Base-by-base conservation (phyloP, 129 eudicot species). In the Tagetes patula region DNA sequence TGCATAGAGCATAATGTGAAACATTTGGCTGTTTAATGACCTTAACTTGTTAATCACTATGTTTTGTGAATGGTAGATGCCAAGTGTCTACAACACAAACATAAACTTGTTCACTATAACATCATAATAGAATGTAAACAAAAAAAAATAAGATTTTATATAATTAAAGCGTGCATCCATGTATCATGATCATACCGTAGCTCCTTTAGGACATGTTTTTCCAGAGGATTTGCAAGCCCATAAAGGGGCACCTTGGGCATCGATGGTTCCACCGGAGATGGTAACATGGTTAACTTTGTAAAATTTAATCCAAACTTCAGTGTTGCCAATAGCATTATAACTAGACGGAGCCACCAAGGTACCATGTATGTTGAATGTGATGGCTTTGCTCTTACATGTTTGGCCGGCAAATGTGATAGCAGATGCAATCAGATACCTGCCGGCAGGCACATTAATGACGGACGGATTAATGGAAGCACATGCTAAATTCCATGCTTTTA, bases 11-110 rank as follows among this genome's bases (percentile, higher is more conserved):
- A 58, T 1, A 2, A 56, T 72, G 14, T 72, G 76, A 72, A 72
- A 72, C 76, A 58, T 72, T 72, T 72, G 76, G 68, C 76, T 72
- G 46, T 72, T 72, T 31, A 72, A 41, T 43, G 76, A 56, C n/a
- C 68, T 58, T 72, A 72, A 32, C 4, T 43, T 55, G 8, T 56
- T 72, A 55, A 72, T 56, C 56, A 42, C 43, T 4, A 58, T 60
- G 42, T 72, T 72, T 31, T 72, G 56, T 1, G 68, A 72, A 58
- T 72, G 76, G 55, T 72, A 72, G 68, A 72, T 5, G 56, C 76
- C 76, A 31, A 72, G 76, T 13, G 67, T 56, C 76, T 72, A 43
- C 13, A 42, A 31, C 2, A 54, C 9, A 71, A 27, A 56, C 38
- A 56, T n/a, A 63, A 4, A 63, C 27, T 20, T 36, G 43, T 36